Evolutionary conservation across 257 asterid species (phyloP).

Genomic region (Eustoma russellianum): DNA sequence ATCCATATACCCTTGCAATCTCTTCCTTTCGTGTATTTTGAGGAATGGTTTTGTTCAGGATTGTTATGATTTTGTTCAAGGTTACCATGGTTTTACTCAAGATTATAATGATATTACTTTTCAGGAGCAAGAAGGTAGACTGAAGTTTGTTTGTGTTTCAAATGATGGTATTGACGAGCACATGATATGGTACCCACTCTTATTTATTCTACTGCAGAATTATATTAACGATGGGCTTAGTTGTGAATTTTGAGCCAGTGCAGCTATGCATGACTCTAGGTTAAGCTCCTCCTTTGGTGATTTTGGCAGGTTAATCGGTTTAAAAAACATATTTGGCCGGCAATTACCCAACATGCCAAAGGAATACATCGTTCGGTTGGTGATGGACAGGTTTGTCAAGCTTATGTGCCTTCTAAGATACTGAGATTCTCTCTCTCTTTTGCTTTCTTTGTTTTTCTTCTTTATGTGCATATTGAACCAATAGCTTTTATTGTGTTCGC

Average conservation of each 20-base stretch:
- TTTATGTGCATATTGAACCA: neutral
- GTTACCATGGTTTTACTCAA: too few relatives aligned
- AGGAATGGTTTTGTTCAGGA: too few relatives aligned
- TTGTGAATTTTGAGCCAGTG: neutral
- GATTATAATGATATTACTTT: slow-evolving; percentile 9
- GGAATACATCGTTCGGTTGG: slow-evolving; percentile 96
- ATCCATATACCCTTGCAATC: neutral
- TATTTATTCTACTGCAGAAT: slow-evolving; percentile 10
- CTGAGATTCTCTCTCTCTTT: neutral
- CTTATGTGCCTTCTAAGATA: slow-evolving; percentile 1
- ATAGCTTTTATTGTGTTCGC: neutral
- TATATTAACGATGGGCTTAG: slow-evolving; percentile 3
- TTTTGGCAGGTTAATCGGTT: slow-evolving; percentile 76
- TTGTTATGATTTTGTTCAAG: too few relatives aligned
- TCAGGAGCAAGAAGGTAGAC: slow-evolving; percentile 90
- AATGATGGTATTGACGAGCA: slow-evolving; percentile 81
- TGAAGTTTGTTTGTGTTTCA: slow-evolving; percentile 78
- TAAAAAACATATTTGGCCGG: slow-evolving; percentile 91
- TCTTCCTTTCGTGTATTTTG: neutral
- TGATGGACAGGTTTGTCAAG: slow-evolving; percentile 78
- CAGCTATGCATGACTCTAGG: neutral
- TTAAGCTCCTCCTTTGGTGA: too few relatives aligned
- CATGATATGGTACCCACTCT: slow-evolving; percentile 77
- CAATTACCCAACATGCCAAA: slow-evolving; percentile 98
- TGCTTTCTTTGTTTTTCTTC: neutral